These are phyloP conservation scores for Dalechampia spathulata DNA, from an alignment of 441 rosid species.

Conservation along the genomic window DNA sequence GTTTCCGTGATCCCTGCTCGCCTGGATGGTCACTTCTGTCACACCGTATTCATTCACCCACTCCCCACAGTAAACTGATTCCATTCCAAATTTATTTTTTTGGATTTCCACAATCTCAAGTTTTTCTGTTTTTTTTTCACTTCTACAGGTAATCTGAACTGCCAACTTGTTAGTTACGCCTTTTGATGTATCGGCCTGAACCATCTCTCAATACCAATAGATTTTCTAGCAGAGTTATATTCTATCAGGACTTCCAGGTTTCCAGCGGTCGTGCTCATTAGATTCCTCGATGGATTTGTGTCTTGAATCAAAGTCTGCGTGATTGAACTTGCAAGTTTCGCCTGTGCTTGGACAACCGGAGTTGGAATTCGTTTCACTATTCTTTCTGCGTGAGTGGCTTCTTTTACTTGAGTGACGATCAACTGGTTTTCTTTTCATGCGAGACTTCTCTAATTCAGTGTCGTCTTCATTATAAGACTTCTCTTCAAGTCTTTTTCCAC, in stretches of 20 bases:
- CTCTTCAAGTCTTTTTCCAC: slow-evolving; percentile 11
- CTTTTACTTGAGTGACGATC: slow-evolving; percentile 7
- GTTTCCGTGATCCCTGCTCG: too few relatives aligned
- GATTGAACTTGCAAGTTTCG: neutral
- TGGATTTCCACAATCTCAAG: too few relatives aligned
- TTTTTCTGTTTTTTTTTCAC: too few relatives aligned
- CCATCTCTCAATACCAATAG: neutral
- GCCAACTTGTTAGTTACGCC: neutral
- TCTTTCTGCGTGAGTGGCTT: slow-evolving; percentile 12
- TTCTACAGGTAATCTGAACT: neutral
- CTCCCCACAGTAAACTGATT: too few relatives aligned
- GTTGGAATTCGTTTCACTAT: neutral
- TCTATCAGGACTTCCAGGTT: slow-evolving; percentile 14
- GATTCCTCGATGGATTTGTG: slow-evolving; percentile 1
- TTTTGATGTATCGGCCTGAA: neutral
- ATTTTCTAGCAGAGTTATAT: neutral
- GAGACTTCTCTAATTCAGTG: slow-evolving; percentile 13
- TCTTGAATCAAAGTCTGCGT: slow-evolving; percentile 2
- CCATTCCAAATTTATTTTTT: too few relatives aligned
- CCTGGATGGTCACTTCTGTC: too few relatives aligned
- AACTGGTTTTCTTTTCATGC: neutral
- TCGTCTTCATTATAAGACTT: neutral
- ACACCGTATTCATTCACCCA: too few relatives aligned
- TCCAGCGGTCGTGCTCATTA: slow-evolving; percentile 20
- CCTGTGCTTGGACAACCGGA: neutral